These are phyloP conservation scores for Penicillium pulvis DNA, from an alignment of 495 filamentous ascomycete genomes.

Conservation along the genomic window DNA sequence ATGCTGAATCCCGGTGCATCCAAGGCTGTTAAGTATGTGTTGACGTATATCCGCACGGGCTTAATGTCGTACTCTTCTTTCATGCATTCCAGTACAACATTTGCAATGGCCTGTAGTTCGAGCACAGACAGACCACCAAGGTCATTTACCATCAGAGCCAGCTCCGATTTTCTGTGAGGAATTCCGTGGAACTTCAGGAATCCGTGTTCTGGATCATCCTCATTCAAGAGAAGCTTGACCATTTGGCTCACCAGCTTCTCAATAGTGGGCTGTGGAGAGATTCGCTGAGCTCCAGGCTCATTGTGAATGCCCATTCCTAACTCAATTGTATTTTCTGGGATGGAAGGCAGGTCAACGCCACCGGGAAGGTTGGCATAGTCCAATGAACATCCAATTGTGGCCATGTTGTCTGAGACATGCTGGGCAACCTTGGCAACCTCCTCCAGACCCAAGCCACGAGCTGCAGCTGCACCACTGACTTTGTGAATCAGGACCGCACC, in stretches of 20 bases:
- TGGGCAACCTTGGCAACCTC: constrained; percentile 13
- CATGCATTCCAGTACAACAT: constrained; percentile 9
- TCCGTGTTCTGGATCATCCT: constrained; percentile 13
- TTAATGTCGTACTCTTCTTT: constrained; percentile 11
- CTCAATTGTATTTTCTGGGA: constrained; percentile 12
- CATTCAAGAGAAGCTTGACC: constrained; percentile 11
- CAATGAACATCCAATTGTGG: constrained; percentile 18
- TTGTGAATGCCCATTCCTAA: constrained; percentile 22
- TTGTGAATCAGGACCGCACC: constrained; percentile 16
- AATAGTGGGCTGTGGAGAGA: constrained; percentile 13
- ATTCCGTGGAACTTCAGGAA: constrained; percentile 14
- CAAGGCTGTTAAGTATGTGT: constrained; percentile 15
- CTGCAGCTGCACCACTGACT: constrained; percentile 14
- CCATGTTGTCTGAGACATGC: constrained; percentile 17
- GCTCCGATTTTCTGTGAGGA: constrained; percentile 8
- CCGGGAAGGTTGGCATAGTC: constrained; percentile 19
- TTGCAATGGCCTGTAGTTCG: constrained; percentile 15
- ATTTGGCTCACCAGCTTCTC: constrained; percentile 14
- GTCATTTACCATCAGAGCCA: constrained; percentile 17
- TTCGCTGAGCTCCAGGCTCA: constrained; percentile 13
- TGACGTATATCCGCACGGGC: constrained; percentile 14
- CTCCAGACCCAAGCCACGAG: constrained; percentile 1
- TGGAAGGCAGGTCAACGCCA: constrained; percentile 8
- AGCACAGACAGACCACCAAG: constrained; percentile 18
- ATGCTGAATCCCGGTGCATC: constrained; percentile 20